Evolutionary conservation across 1,284 basidiomycete genomes (phyloP).

Genomic region (Ceratobasidium sp.): DNA sequence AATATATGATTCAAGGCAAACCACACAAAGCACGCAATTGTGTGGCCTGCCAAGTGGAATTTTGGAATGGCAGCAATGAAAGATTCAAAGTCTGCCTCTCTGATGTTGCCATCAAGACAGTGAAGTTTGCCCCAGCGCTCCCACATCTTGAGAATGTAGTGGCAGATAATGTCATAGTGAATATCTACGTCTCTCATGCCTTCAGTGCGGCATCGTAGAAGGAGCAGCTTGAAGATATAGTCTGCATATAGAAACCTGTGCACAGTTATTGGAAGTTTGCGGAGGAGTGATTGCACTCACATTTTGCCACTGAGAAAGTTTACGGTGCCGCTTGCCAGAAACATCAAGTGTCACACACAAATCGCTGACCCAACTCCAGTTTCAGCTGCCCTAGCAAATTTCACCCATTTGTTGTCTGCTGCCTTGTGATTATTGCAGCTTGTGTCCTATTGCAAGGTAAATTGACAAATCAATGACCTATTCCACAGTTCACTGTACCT

Average conservation of each 20-base stretch:
- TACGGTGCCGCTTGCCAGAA: not conserved
- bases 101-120: not conserved
- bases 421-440: slow-evolving; percentile 23
- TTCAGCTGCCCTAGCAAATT: not conserved
- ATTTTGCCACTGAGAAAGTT: not conserved
- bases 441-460: not conserved
- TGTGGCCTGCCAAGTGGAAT: slow-evolving; percentile 26
- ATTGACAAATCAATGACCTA: too few relatives aligned
- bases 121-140: not conserved
- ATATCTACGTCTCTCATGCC: not conserved
- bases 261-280: too few relatives aligned
- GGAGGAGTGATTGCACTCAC: not conserved
- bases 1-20: slow-evolving; percentile 5
- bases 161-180: slow-evolving; percentile 27
- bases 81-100: not conserved
- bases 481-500: too few relatives aligned
- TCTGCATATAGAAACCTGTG: slow-evolving; percentile 22
- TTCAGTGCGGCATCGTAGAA: not conserved
- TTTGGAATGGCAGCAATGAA: slow-evolving; percentile 22
- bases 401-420: not conserved
- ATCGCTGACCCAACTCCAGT: not conserved
- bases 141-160: not conserved
- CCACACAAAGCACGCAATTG: not conserved
- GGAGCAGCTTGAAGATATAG: not conserved
- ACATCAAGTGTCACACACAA: not conserved